Evolutionary conservation across 1,284 basidiomycete genomes (phyloP).

Genomic region (Ceratobasidium sp.): DNA sequence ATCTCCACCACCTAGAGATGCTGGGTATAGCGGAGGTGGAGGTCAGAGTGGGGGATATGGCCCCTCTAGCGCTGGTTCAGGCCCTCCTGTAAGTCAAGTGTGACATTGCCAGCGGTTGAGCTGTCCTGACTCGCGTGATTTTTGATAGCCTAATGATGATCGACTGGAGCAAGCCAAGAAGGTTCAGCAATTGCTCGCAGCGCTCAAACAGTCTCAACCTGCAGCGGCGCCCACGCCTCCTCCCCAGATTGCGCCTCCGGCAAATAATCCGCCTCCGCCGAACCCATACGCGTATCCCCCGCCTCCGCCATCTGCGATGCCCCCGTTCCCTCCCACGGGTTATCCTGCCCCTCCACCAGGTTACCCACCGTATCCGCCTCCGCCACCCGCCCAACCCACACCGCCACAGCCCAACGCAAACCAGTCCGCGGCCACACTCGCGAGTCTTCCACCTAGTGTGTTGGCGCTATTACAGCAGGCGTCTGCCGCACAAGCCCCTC

Average conservation of each 20-base stretch:
- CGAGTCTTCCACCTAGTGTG: conserved; percentile 65
- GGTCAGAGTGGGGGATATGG: conserved; percentile 24
- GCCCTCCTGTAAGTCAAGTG: conserved; percentile 28
- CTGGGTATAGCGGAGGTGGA: conserved; percentile 11
- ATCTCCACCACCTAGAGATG: conserved; percentile 46
- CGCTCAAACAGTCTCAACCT: conserved; percentile 52
- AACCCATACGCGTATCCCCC: conserved; percentile 34
- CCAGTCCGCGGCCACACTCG: conserved; percentile 46
- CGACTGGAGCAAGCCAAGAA: conserved; percentile 79
- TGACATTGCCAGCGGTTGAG: not conserved
- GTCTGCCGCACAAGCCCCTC: conserved; percentile 55
- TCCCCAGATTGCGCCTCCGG: conserved; percentile 46
- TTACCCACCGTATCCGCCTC: conserved; percentile 43
- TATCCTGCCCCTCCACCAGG: conserved; percentile 36
- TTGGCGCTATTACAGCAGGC: conserved; percentile 62
- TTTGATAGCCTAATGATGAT: conserved; percentile 59
- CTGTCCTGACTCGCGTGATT: not conserved
- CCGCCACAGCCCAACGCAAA: conserved; percentile 16
- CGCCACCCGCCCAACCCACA: conserved; percentile 49
- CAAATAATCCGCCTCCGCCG: conserved; percentile 13
- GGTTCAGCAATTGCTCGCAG: conserved; percentile 63
- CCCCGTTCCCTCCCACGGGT: conserved; percentile 35
- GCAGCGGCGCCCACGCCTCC: conserved; percentile 78
- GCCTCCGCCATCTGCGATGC: conserved; percentile 20
- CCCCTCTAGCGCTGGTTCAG: not conserved